Evolutionary conservation across 164 flowering plant species (phyloP).

Genomic region (Annona squamosa): DNA sequence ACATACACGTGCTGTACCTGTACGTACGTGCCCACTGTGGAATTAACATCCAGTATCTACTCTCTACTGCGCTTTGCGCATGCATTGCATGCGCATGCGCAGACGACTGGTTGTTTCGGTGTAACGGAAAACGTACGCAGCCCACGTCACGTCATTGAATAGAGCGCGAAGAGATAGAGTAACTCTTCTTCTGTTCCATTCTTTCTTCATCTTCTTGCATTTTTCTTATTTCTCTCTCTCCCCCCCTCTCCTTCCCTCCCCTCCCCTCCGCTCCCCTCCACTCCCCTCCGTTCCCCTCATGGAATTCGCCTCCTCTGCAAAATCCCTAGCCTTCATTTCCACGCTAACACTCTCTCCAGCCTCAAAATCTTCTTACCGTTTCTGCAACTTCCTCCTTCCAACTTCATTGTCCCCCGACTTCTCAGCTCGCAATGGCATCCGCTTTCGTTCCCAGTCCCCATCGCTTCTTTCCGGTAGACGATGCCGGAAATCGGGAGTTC

Average conservation of each 20-base stretch:
- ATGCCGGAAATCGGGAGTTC: conserved; percentile 17
- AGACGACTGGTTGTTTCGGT: too few relatives aligned
- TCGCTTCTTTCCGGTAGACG: not conserved
- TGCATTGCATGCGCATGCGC: too few relatives aligned
- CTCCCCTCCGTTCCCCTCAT: not conserved
- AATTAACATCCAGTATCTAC: too few relatives aligned
- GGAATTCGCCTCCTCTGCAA: conserved; percentile 1
- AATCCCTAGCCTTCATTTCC: not conserved
- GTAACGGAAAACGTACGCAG: too few relatives aligned
- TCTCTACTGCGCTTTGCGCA: too few relatives aligned
- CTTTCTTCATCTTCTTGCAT: too few relatives aligned
- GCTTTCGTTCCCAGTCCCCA: not conserved
- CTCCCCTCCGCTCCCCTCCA: not conserved
- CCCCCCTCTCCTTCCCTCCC: not conserved
- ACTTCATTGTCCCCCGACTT: not conserved
- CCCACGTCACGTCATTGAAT: too few relatives aligned
- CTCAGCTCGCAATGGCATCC: conserved; percentile 2
- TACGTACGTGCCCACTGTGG: too few relatives aligned
- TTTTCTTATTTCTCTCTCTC: not conserved
- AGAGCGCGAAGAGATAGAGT: too few relatives aligned
- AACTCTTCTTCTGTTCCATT: too few relatives aligned
- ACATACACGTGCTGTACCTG: too few relatives aligned
- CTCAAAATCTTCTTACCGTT: not conserved
- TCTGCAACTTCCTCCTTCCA: not conserved
- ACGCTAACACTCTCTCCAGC: not conserved